Conservation (phyloP, 1,284 basidiomycete species). For the Trichosporon faecale region DNA sequence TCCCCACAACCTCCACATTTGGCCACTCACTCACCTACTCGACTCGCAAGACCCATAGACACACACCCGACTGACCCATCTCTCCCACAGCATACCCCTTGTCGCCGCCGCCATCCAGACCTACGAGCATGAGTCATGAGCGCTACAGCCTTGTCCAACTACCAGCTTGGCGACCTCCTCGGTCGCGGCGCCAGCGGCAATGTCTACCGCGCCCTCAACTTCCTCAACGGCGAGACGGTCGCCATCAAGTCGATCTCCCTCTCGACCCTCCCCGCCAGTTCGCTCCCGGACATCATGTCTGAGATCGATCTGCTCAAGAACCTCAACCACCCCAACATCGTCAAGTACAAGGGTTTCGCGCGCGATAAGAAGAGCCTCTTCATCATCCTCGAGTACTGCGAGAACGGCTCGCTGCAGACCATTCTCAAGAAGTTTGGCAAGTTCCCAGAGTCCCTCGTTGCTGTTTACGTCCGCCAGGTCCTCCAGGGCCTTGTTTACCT, state of each 20-base stretch:
- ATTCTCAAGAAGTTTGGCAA: conserved; percentile 97
- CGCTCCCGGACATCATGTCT: conserved; percentile 91
- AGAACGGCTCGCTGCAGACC: conserved; percentile 92
- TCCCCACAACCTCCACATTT: too few relatives aligned
- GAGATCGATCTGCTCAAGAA: conserved; percentile 98
- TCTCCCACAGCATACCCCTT: not conserved
- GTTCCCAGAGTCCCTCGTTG: conserved; percentile 93
- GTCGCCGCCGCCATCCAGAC: not conserved
- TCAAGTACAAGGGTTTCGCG: conserved; percentile 95
- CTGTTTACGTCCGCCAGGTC: conserved; percentile 88
- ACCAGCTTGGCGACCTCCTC: conserved; percentile 92
- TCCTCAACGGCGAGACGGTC: conserved; percentile 92
- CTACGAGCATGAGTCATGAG: conserved; percentile 25
- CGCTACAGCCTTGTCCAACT: conserved; percentile 38
- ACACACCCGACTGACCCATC: not conserved
- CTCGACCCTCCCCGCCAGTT: conserved; percentile 84
- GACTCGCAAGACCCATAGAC: too few relatives aligned
- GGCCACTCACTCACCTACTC: too few relatives aligned
- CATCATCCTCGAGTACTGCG: conserved; percentile 95
- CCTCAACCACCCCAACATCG: conserved; percentile 87
- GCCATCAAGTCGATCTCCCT: conserved; percentile 93
- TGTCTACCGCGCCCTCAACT: conserved; percentile 92
- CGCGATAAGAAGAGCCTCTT: conserved; percentile 91
- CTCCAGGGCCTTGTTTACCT: conserved; percentile 89
- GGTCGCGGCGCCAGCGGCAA: conserved; percentile 93